Conservation (phyloP, 352 stramenopile genomes). For the Albugo laibachii region DNA sequence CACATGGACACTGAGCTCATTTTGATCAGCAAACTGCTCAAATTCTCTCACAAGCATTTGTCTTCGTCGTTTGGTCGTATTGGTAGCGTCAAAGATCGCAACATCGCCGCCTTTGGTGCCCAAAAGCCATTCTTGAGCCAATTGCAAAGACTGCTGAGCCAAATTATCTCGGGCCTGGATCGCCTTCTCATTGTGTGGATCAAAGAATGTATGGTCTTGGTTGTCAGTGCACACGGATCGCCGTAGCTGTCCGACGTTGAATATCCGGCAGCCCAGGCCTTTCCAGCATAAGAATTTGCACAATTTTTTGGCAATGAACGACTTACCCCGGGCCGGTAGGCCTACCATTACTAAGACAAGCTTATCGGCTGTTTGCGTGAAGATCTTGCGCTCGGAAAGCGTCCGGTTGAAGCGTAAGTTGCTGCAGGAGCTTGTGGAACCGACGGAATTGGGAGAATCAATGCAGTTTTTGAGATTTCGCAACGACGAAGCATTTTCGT, state of each 20-base stretch:
- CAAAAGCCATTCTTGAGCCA: conserved; percentile 35
- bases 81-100: conserved; percentile 82
- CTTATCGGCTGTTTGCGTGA: conserved; percentile 79
- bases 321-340: conserved; percentile 87
- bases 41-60: conserved; percentile 40
- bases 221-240: conserved; percentile 15
- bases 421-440: too few relatives aligned
- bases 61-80: conserved; percentile 55
- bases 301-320: conserved; percentile 88
- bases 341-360: conserved; percentile 92
- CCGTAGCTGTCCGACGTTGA: conserved; percentile 90
- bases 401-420: conserved; percentile 8
- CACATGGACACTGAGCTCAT: conserved; percentile 67
- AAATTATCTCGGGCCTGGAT: conserved; percentile 53
- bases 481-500: too few relatives aligned
- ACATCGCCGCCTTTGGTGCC: conserved; percentile 45
- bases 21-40: conserved; percentile 20
- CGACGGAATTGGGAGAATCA: too few relatives aligned
- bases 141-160: conserved; percentile 53
- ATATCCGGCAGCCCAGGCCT: conserved; percentile 66
- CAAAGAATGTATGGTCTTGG: conserved; percentile 84
- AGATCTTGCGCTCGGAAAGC: conserved; percentile 54
- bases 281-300: conserved; percentile 70
- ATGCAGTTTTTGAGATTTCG: too few relatives aligned
- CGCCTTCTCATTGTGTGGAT: conserved; percentile 72